A percentile compares a stretch with the other conserved stretches of the same genome.
phyloP scores from a whole-genome alignment of 768 basidiomycete genomes.

The Boletus reticulatus region DNA sequence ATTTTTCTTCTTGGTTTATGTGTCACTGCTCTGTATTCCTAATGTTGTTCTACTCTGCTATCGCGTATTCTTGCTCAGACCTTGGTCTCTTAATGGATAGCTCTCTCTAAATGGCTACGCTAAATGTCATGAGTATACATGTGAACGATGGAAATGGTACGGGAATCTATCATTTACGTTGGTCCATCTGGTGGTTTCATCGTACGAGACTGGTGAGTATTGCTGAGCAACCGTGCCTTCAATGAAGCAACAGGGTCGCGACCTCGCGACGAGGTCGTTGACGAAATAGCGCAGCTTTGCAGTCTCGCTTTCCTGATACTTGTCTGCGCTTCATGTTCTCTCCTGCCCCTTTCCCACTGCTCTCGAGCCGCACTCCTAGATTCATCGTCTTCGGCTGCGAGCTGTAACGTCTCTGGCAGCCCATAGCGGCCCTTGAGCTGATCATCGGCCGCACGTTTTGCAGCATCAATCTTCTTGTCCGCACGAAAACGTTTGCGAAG shows the following conservation, averaged over 20 bases:
- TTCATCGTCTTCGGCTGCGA: conserved; percentile 66
- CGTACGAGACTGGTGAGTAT: conserved; percentile 42
- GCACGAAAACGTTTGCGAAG: conserved; percentile 81
- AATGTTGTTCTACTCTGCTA: conserved; percentile 62
- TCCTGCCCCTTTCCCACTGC: conserved; percentile 56
- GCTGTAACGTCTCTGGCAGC: conserved; percentile 62
- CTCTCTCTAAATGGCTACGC: conserved; percentile 11
- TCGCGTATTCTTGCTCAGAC: conserved; percentile 44
- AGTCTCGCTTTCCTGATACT: conserved; percentile 50
- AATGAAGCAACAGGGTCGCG: conserved; percentile 39
- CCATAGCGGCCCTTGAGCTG: conserved; percentile 72
- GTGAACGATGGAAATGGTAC: conserved; percentile 1
- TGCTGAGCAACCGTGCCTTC: conserved; percentile 55
- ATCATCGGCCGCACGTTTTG: conserved; percentile 68
- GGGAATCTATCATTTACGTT: conserved; percentile 8
- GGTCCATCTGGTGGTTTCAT: conserved; percentile 23
- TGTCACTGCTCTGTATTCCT: conserved; percentile 49
- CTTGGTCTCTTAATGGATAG: conserved; percentile 32
- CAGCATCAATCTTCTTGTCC: conserved; percentile 78
- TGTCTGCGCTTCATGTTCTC: conserved; percentile 43
- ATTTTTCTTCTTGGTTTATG: conserved; percentile 41
- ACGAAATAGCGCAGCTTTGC: conserved; percentile 26
- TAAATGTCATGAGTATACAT: conserved; percentile 15
- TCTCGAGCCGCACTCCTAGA: conserved; percentile 58
- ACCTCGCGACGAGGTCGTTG: conserved; percentile 18